These are phyloP conservation scores for Platanthera zijinensis DNA, from an alignment of 106 monocot genomes.

Conservation along the genomic window DNA sequence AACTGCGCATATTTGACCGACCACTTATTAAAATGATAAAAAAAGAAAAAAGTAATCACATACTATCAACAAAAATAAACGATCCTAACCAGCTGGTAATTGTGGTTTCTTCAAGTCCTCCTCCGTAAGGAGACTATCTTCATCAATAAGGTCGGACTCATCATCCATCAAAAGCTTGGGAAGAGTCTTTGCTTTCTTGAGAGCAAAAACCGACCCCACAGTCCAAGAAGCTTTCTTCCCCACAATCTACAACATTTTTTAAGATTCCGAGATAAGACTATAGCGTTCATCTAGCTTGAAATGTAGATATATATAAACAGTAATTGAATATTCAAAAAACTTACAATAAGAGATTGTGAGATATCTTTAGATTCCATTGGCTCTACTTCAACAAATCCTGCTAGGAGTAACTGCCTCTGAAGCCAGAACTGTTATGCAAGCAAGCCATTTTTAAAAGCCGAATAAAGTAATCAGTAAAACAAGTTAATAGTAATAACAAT, in stretches of 20 bases:
- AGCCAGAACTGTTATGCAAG: constrained; percentile 25
- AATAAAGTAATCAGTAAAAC: neutral
- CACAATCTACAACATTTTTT: constrained; percentile 30
- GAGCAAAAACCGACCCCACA: constrained; percentile 58
- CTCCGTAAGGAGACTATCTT: constrained; percentile 82
- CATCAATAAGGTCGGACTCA: constrained; percentile 86
- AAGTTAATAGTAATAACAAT: neutral
- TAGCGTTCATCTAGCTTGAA: neutral
- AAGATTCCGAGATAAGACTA: neutral
- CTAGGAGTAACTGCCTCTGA: constrained; percentile 47
- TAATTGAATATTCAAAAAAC: constrained; percentile 8
- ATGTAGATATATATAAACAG: neutral
- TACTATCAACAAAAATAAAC: neutral
- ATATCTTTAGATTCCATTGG: constrained; percentile 26
- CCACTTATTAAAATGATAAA: neutral
- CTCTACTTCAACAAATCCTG: constrained; percentile 63
- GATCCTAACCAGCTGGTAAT: constrained; percentile 40
- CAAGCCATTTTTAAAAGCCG: neutral
- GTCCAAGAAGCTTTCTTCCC: constrained; percentile 77
- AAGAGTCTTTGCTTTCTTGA: constrained; percentile 44
- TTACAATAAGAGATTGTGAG: constrained; percentile 35
- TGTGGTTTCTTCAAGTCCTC: constrained; percentile 88
- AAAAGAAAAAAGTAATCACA: neutral
- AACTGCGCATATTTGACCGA: constrained; percentile 19
- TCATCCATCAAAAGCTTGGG: constrained; percentile 78